Base-by-base conservation (phyloP, 495 filamentous ascomycete species). In the Talaromyces wortmannii region DNA sequence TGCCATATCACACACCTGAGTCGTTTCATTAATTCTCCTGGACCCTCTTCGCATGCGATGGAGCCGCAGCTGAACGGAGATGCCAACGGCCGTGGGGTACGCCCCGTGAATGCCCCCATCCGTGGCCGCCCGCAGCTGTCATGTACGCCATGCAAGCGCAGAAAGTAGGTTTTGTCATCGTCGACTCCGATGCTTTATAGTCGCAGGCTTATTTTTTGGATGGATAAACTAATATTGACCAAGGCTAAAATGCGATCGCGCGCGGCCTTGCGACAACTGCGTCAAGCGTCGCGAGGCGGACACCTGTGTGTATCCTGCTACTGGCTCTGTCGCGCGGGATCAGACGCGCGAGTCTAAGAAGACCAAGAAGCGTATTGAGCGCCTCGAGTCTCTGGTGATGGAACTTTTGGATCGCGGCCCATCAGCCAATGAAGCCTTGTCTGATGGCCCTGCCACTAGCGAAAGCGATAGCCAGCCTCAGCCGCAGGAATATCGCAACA, bases 191-290 rank as follows among this genome's bases (percentile, higher is more conserved):
- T 23, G 8, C 36, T 40, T 15, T 52, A 6, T 13, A 4, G 30
- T 8, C 50, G 43, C 23, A 57, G 40, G 23, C 23, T 23, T 1
- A n/a, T n/a, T 10, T 40, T 31, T 18, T 36, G 23, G 5, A n/a
- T 49, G 58, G 36, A 48, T 42, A 57, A 18, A 60, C 36, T 51
- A 31, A 46, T 30, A 30, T 12, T 13, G 0, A 7, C 10, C 6
- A 56, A 81, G 78, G 58, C 63, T 80, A 12, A 81, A 78, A 67
- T 80, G 78, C 57, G 73, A 76, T 51, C 76, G 78, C 36, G 70
- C 68, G 11, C 61, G 74, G 18, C 78, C 78, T 2, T 81, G 78
- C 59, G 69, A 64, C 30, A 78, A 80, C 54, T 80, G 78, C 59
- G 64, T 65, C 51, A 78, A 74, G 57, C 67, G 78, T n/a, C 66